Evolutionary conservation across 1,284 basidiomycete genomes (phyloP), one percentile per base, ranked within the genome.

Genomic region (Microbotryomycetes sp.): DNA sequence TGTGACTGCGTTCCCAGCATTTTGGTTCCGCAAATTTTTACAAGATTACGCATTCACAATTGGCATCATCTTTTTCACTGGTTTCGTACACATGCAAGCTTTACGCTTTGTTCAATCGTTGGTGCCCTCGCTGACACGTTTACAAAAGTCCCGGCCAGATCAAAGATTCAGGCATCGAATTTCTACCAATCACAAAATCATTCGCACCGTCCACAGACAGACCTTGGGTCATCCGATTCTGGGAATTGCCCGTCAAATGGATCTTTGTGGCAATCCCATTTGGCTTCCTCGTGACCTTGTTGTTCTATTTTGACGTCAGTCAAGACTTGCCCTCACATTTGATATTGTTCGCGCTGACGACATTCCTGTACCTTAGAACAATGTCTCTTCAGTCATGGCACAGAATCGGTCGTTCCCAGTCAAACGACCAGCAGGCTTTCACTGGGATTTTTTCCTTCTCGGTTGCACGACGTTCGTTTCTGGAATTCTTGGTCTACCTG

Each of bases 401-500:
- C 93, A 97, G 77, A 87, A 89, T 1, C 85, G 89, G 2, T 85
- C 88, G 64, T 97, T 92, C 72, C 92, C 93, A 0, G 80, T 98
- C 4, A 82, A 84, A 28, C 93, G 94, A 71, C 92, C 93, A 1
- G 87, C 92, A 0, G 93, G 90, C 0, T 97, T 97, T 74, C 92
- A 97, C 71, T 92, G 84, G 69, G 77, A 77, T 63, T 77, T 77
- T 55, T 77, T 92, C 79, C 79, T 92, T 4, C 83, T 98, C 16
- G 94, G 93, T 3, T 80, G 94, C 64, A 92, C 89, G 0, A 97
- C 93, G 0, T 88, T 97, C 71, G 83, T 97, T 53, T 86, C 92
- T 4, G 93, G 92, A 0, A 78, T 97, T 22, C 80, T 98, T 3
- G 93, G 93, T 19, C 64, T 96, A 3, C 92, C 93, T 0, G 92